phyloP scores from a whole-genome alignment of 78 protist genomes.

The Isochrysis galbana region DNA sequence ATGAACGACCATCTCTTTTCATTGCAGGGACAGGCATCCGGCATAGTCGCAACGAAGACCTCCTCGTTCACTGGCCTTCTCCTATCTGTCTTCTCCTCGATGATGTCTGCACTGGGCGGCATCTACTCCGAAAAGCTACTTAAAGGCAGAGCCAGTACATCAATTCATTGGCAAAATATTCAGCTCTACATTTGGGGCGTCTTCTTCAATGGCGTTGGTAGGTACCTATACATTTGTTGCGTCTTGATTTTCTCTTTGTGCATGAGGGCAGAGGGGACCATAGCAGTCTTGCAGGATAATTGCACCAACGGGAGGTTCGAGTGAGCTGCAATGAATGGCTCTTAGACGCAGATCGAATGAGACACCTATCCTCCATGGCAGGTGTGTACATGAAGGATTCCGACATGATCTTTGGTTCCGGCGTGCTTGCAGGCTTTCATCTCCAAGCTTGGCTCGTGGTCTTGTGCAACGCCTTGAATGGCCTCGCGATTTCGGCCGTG shows the following conservation, averaged over 20 bases:
- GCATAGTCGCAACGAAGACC: neutral
- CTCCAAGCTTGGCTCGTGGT: neutral
- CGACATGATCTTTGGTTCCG: neutral
- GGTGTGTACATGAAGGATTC: neutral
- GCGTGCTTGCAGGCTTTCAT: neutral
- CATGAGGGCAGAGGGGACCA: too few relatives aligned
- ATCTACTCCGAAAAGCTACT: constrained; percentile 1
- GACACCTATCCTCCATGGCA: too few relatives aligned
- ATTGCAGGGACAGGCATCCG: neutral
- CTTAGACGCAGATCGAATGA: too few relatives aligned
- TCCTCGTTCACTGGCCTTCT: neutral
- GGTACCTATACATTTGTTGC: too few relatives aligned
- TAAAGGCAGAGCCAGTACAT: neutral
- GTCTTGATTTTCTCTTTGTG: too few relatives aligned
- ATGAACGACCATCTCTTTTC: too few relatives aligned
- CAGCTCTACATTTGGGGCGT: constrained; percentile 17
- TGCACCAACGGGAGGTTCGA: too few relatives aligned
- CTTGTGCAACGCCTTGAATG: neutral
- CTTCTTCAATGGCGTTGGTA: neutral
- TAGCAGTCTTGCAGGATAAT: too few relatives aligned
- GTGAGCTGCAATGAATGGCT: too few relatives aligned
- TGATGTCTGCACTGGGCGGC: constrained; percentile 7
- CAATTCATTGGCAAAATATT: constrained; percentile 25
- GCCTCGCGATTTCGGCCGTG: constrained; percentile 29
- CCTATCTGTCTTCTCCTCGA: neutral